Evolutionary conservation across 139 green algal species (phyloP), one percentile per base, ranked within the genome.

Genomic region (Microglena sp.): DNA sequence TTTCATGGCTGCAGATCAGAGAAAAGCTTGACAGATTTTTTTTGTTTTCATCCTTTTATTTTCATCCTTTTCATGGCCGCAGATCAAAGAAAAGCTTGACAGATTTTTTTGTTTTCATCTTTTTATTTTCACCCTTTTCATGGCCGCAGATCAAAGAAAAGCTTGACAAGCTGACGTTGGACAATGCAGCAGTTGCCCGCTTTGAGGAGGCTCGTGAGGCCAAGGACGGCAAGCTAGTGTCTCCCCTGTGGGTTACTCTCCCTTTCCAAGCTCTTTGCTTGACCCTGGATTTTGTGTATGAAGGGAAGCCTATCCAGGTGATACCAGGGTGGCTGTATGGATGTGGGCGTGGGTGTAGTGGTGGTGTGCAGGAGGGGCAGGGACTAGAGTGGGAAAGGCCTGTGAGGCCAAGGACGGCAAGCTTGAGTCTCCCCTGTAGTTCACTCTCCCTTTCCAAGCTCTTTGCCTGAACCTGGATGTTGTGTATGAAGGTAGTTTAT

Each of bases 221-320:
- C 21, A 45, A 7, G 2, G 59, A 53, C 4, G 71, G 66, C 45
- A 33, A 73, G 24, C 32, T 70, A 34, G 22, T 35, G 21, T 72
- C 64, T 22, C 74, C 74, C 0, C 3, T 63, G 1, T 68, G 44
- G 55, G 65, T 80, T 4, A 76, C 77, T n/a, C 35, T 60, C 2
- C 74, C 82, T n/a, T 95, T 93, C 78, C 58, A 70, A 56, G 64
- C 67, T 24, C 78, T 95, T 40, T 92, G 87, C 74, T 85, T 69
- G 43, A 45, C 86, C 50, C 72, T 96, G 73, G 89, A 96, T 65
- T 64, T 84, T 1, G 33, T 88, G 35, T 96, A 89, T 63, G 78
- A 78, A 40, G 83, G 83, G 32, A 78, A 77, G 45, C 69, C 75
- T 32, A 81, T 81, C 24, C 66, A 71, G 55, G 70, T 68, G 60